phyloP scores from a whole-genome alignment of 352 stramenopile genomes.

The Phytophthora nicotianae region DNA sequence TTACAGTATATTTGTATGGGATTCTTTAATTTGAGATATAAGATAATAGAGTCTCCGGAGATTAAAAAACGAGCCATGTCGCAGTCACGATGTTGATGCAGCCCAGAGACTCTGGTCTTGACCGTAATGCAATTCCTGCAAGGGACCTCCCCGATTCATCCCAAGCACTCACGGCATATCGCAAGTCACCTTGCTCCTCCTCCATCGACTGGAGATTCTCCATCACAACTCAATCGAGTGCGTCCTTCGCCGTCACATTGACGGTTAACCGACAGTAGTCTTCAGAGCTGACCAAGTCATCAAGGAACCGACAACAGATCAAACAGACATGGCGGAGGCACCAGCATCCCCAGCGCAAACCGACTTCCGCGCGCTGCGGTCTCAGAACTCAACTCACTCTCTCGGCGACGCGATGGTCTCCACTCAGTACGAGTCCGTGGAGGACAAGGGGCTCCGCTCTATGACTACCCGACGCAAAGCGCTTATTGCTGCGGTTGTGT shows the following conservation, averaged over 20 bases:
- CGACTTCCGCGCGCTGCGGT: constrained; percentile 10
- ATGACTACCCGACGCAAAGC: constrained; percentile 26
- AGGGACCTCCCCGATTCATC: neutral
- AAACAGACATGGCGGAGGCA: constrained; percentile 10
- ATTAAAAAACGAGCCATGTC: neutral
- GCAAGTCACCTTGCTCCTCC: constrained; percentile 9
- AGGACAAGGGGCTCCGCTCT: constrained; percentile 15
- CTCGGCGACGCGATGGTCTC: constrained; percentile 9
- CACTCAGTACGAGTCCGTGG: constrained; percentile 9
- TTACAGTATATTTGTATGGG: neutral
- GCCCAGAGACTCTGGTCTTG: neutral
- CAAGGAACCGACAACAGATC: constrained; percentile 13
- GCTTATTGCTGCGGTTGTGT: constrained; percentile 12
- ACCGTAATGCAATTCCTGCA: constrained; percentile 10
- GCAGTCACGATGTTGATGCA: constrained; percentile 6
- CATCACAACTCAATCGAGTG: constrained; percentile 13
- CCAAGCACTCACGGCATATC: constrained; percentile 16
- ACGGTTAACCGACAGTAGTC: constrained; percentile 1
- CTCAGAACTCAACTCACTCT: constrained; percentile 11
- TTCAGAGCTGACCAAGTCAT: constrained; percentile 5
- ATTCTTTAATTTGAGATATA: neutral
- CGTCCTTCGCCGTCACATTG: neutral
- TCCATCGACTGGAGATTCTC: constrained; percentile 1
- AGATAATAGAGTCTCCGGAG: neutral
- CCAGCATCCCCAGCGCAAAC: constrained; percentile 17